These are phyloP conservation scores for Metschnikowia peoriensis DNA, from an alignment of 805 yeast species.

Conservation along the genomic window DNA sequence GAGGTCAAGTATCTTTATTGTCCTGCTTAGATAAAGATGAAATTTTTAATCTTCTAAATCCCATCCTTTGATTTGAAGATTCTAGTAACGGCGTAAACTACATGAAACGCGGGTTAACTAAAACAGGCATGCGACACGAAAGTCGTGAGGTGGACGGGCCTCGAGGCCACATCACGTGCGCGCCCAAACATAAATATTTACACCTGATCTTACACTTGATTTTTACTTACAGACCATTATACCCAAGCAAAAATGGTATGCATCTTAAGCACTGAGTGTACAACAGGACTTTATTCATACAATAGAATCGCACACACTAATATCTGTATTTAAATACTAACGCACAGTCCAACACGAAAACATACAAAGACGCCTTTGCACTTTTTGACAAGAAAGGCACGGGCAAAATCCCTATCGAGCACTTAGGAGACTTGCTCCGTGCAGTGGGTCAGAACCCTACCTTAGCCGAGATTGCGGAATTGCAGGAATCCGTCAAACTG, in stretches of 20 bases:
- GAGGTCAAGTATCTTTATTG: no score
- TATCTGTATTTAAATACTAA: conserved; percentile 8
- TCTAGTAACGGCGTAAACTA: no score
- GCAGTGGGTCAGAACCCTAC: conserved; percentile 99
- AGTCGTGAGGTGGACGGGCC: not conserved
- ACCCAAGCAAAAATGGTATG: not conserved
- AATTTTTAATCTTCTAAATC: no score
- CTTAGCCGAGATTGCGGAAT: conserved; percentile 70
- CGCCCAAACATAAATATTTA: not conserved
- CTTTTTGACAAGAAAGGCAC: conserved; percentile 95
- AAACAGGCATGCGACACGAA: no score
- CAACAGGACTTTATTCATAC: no score
- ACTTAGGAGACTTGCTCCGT: conserved; percentile 88
- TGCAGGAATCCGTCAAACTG: conserved; percentile 40
- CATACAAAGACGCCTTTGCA: conserved; percentile 89
- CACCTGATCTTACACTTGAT: not conserved
- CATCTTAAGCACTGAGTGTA: not conserved
- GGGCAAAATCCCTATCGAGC: conserved; percentile 80
- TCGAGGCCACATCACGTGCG: conserved; percentile 6
- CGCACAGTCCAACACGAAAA: conserved; percentile 37
- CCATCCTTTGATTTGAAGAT: no score
- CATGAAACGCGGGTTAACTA: no score
- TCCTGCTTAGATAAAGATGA: no score
- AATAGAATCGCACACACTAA: no score
- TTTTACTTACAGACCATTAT: not conserved